Base-by-base conservation (phyloP, 345 rosid species). In the Melastoma malabathricum region DNA sequence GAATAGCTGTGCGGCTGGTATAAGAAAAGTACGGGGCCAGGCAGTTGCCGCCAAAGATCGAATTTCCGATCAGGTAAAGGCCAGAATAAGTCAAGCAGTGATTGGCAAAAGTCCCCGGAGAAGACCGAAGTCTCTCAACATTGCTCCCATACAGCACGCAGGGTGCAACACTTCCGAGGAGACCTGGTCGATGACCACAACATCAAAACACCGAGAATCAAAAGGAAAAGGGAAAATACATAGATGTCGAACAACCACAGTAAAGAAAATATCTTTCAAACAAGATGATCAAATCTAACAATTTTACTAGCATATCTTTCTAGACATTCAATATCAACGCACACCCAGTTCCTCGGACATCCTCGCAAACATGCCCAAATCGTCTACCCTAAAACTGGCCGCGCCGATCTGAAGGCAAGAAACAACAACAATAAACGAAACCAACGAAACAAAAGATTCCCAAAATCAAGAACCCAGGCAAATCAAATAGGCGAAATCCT, bases 11-110 rank as follows among this genome's bases (percentile, higher is more conserved):
- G 44, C 98, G 98, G 64, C 61, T 76, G 20, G 76, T 70, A 54
- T 69, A 76, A 16, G 98, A 86, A 68, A 76, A 82, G 74, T 81
- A 84, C n/a, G 98, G 98, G 31, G 96, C 98, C 44, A 90, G 73
- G 47, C 79, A 82, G 61, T 86, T 90, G 79, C 83, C 64, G 12
- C 97, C 83, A 49, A 73, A 81, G 50, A 79, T 41, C 39, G 73
- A 60, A 10, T 72, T 73, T 29, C 94, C 95, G 3, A 89, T 65
- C 69, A 89, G 62, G 74, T 72, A 89, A 18, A 89, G 71, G 51
- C 84, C 86, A 19, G 75, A 53, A 67, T 89, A 89, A 6, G 86
- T 64, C 72, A 84, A 62, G 63, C 98, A 83, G 51, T 83, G 94
- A 59, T 61, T 76, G n/a, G 92, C 68, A 71, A 90, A 90, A 25